These are phyloP conservation scores for Phlebopus sp. DNA, from an alignment of 1,284 basidiomycete species.

Conservation along the genomic window DNA sequence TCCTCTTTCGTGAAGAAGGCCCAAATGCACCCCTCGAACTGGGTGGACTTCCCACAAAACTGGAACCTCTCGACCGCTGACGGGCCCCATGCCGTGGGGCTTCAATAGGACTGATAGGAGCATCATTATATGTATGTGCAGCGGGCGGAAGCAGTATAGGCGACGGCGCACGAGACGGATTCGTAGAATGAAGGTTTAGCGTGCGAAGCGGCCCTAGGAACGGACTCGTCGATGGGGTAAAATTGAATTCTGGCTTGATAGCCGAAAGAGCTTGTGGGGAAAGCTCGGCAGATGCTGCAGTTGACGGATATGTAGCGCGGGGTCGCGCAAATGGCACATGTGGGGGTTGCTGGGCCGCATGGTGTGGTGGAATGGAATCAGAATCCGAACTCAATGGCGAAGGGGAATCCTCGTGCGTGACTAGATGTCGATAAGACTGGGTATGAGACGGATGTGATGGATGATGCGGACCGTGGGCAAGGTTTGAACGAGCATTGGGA, in stretches of 20 bases:
- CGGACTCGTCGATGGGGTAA: conserved; percentile 73
- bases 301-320: conserved; percentile 21
- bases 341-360: conserved; percentile 26
- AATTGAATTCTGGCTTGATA: conserved; percentile 36
- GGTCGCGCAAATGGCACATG: conserved; percentile 21
- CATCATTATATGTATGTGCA: conserved; percentile 24
- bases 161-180: conserved; percentile 63
- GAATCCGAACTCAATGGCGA: conserved; percentile 70
- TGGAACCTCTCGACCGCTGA: conserved; percentile 27
- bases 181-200: conserved; percentile 66
- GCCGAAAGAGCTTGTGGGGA: conserved; percentile 25
- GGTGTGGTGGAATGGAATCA: conserved; percentile 44
- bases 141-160: conserved; percentile 63
- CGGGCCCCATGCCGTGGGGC: conserved; percentile 18
- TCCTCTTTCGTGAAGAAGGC: conserved; percentile 29
- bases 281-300: conserved; percentile 19
- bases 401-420: conserved; percentile 54
- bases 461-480: conserved; percentile 39
- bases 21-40: conserved; percentile 25
- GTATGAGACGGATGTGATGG: conserved; percentile 34
- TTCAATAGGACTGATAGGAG: conserved; percentile 34
- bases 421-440: conserved; percentile 35
- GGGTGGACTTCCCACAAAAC: conserved; percentile 43
- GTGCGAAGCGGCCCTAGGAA: conserved; percentile 81
- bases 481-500: conserved; percentile 22